Conservation (phyloP, 2,329 filamentous ascomycete genomes). For the Calycina herbarum region DNA sequence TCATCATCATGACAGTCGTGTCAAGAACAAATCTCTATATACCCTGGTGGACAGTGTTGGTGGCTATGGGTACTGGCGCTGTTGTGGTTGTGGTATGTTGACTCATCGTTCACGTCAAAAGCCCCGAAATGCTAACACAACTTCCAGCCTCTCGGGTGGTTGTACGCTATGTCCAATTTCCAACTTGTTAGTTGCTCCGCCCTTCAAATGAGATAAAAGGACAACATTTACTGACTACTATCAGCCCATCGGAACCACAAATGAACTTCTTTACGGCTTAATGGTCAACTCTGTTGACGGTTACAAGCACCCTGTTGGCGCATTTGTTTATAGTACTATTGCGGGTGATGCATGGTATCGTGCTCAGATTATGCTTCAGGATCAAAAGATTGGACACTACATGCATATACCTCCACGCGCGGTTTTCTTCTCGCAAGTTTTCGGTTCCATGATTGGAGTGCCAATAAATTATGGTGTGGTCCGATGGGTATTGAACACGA, state of each 20-base stretch:
- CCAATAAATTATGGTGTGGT: constrained; percentile 63
- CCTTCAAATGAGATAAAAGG: not conserved
- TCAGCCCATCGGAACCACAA: constrained; percentile 57
- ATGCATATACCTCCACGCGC: constrained; percentile 60
- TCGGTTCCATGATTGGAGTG: constrained; percentile 58
- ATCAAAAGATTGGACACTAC: constrained; percentile 65
- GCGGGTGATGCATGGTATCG: constrained; percentile 63
- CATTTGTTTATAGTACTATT: constrained; percentile 57
- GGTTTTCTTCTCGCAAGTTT: constrained; percentile 62
- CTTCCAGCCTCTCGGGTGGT: constrained; percentile 51
- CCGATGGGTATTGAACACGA: constrained; percentile 58
- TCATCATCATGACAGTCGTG: constrained; percentile 52
- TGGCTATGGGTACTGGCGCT: constrained; percentile 55
- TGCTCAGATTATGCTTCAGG: constrained; percentile 58
- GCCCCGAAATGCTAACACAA: not conserved
- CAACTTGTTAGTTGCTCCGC: constrained; percentile 36
- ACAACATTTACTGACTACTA: constrained; percentile 6
- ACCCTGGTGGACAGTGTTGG: constrained; percentile 59
- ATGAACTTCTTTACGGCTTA: constrained; percentile 59
- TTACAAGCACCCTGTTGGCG: constrained; percentile 58
- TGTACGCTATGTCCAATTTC: constrained; percentile 60
- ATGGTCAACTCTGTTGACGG: constrained; percentile 54
- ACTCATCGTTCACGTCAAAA: not conserved
- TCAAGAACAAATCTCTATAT: constrained; percentile 55
- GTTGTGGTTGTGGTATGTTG: constrained; percentile 47